Conservation (phyloP, 495 filamentous ascomycete genomes). For the Penicillium mononematosum region DNA sequence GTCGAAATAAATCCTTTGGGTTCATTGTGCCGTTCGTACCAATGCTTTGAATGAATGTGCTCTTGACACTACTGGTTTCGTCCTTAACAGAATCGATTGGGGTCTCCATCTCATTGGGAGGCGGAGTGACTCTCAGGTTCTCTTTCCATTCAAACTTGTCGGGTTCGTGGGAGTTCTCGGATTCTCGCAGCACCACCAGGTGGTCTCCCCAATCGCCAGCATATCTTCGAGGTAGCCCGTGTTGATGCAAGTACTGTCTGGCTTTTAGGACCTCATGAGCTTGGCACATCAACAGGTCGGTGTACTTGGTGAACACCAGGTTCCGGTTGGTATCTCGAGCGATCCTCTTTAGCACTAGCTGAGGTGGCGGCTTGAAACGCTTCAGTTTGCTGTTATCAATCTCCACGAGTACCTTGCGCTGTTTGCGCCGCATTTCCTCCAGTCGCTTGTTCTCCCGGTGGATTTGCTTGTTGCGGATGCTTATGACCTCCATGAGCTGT, state of each 20-base stretch:
- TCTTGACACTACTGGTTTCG: background rate
- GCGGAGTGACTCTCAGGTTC: background rate
- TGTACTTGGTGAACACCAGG: constrained; percentile 7
- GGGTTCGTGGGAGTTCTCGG: background rate
- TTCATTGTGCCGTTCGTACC: constrained; percentile 1
- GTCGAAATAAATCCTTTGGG: background rate
- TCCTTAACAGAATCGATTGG: background rate
- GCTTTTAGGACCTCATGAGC: constrained; percentile 28
- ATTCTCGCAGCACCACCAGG: constrained; percentile 17
- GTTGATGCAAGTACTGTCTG: constrained; percentile 29
- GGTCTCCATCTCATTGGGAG: background rate
- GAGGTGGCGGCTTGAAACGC: constrained; percentile 17
- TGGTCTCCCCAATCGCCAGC: constrained; percentile 37
- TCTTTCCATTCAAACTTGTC: constrained; percentile 25
- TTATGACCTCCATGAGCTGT: constrained; percentile 16
- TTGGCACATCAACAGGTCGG: constrained; percentile 30
- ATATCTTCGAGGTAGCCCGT: constrained; percentile 24
- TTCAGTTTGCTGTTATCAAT: constrained; percentile 32
- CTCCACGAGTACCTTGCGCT: constrained; percentile 27
- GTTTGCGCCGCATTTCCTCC: constrained; percentile 32
- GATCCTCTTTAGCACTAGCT: constrained; percentile 25
- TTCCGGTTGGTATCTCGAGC: constrained; percentile 15
- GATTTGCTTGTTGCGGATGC: constrained; percentile 26
- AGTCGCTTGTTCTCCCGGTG: constrained; percentile 30
- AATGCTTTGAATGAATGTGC: constrained; percentile 5